Conservation (phyloP, 164 flowering plant genomes). For the Piper betle region DNA sequence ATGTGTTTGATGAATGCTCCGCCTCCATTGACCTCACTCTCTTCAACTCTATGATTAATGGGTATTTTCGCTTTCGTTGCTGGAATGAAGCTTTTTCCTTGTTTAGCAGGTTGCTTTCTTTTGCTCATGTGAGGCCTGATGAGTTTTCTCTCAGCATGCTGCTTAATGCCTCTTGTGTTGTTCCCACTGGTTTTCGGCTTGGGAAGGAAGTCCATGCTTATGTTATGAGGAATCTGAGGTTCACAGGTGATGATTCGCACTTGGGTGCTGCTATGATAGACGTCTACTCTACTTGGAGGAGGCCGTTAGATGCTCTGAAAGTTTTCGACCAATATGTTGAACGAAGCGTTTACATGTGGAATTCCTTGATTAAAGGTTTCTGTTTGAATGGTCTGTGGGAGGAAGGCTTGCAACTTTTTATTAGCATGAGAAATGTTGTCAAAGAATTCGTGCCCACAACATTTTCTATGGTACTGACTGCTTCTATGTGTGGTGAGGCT, state of each 20-base stretch:
- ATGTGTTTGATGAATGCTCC: slow-evolving; percentile 37
- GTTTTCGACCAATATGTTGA: slow-evolving; percentile 27
- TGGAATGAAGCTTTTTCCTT: slow-evolving; percentile 22
- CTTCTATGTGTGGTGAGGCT: slow-evolving; percentile 29
- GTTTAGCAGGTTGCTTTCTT: slow-evolving; percentile 34
- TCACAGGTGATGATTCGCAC: slow-evolving; percentile 23
- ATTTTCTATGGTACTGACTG: slow-evolving; percentile 31
- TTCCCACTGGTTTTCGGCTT: slow-evolving; percentile 2
- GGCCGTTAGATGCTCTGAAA: slow-evolving; percentile 21
- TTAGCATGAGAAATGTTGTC: slow-evolving; percentile 20
- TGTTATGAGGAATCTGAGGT: slow-evolving; percentile 16
- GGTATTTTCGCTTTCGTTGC: slow-evolving; percentile 27
- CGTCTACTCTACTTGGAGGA: slow-evolving; percentile 31
- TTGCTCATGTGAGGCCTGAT: slow-evolving; percentile 37
- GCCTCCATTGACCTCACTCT: slow-evolving; percentile 30
- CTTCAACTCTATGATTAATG: slow-evolving; percentile 60
- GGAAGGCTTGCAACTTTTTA: slow-evolving; percentile 32
- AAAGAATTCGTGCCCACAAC: slow-evolving; percentile 25
- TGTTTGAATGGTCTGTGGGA: slow-evolving; percentile 37
- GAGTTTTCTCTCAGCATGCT: slow-evolving; percentile 39
- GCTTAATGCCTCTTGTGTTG: slow-evolving; percentile 14
- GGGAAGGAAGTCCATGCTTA: slow-evolving; percentile 57
- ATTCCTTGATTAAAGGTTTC: slow-evolving; percentile 48
- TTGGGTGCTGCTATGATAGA: slow-evolving; percentile 41
- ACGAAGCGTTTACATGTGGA: slow-evolving; percentile 38